Percentiles rank a stretch among this genome's conserved stretches.
phyloP scores from a whole-genome alignment of 169 alveolate genomes.

The Cryptosporidium viatorum region DNA sequence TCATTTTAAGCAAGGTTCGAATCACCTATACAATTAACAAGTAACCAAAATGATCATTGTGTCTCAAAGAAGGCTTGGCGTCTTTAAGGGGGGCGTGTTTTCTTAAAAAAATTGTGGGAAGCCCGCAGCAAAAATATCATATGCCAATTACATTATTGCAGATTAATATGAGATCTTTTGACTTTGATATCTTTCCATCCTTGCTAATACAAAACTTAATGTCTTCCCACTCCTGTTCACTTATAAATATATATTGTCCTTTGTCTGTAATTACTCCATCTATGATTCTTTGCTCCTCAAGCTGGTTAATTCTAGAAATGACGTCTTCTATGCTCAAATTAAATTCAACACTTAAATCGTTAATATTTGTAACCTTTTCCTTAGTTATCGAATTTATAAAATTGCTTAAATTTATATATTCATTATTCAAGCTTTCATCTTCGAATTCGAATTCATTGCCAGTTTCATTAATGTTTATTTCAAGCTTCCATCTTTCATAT shows the following conservation, averaged over 20 bases:
- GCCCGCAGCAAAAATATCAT: background rate
- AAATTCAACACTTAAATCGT: slow-evolving; percentile 30
- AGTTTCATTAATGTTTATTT: background rate
- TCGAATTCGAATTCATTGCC: slow-evolving; percentile 32
- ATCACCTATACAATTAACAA: background rate
- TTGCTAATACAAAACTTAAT: background rate
- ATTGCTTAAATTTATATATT: background rate
- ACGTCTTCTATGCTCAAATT: slow-evolving; percentile 12
- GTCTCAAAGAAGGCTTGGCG: background rate
- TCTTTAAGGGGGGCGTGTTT: background rate
- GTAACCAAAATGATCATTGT: too few species aligned
- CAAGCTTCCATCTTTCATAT: slow-evolving; percentile 33
- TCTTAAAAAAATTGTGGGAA: background rate
- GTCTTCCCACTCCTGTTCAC: slow-evolving; percentile 24
- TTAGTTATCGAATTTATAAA: background rate
- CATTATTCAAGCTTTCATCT: slow-evolving; percentile 7
- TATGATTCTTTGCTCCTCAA: slow-evolving; percentile 28
- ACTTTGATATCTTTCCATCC: slow-evolving; percentile 14
- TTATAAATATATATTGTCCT: slow-evolving; percentile 40
- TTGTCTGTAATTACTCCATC: slow-evolving; percentile 42
- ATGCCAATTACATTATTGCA: slow-evolving; percentile 27
- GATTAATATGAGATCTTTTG: slow-evolving; percentile 1
- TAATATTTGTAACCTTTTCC: background rate
- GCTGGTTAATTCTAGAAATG: slow-evolving; percentile 22
- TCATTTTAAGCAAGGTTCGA: background rate